These are phyloP conservation scores for Glebionis coronaria DNA, from an alignment of 129 eudicot genomes.

Conservation along the genomic window DNA sequence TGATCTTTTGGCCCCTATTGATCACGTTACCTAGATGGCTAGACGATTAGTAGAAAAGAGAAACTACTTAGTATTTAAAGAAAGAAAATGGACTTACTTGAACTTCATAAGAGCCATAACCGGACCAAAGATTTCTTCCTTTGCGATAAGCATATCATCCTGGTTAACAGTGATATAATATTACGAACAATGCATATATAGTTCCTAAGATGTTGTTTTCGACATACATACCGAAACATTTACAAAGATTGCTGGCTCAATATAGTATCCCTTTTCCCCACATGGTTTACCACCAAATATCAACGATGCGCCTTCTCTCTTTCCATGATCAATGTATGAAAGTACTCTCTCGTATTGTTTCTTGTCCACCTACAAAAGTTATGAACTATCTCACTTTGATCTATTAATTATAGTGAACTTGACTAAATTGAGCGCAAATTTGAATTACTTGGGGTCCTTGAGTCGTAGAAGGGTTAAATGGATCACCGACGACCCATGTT, in stretches of 20 bases:
- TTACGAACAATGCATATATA: not conserved
- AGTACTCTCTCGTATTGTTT: conserved; percentile 58
- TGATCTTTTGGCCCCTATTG: not conserved
- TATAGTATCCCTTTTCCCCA: conserved; percentile 54
- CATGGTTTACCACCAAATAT: conserved; percentile 60
- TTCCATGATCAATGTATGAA: conserved; percentile 66
- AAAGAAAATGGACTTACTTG: conserved; percentile 47
- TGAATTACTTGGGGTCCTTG: conserved; percentile 81
- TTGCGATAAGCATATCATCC: conserved; percentile 81
- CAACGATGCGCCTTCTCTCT: conserved; percentile 79
- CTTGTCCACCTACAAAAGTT: conserved; percentile 48
- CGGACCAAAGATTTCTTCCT: conserved; percentile 87
- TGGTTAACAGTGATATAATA: conserved; percentile 18
- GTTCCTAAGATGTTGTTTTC: not conserved
- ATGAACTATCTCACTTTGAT: not conserved
- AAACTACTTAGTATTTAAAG: not conserved
- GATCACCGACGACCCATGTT: conserved; percentile 78
- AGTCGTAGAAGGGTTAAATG: conserved; percentile 64
- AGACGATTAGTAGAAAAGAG: too few species aligned
- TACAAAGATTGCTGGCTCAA: conserved; percentile 75
- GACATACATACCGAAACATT: conserved; percentile 51
- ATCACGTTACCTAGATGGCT: too few species aligned
- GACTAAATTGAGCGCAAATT: not conserved
- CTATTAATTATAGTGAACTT: not conserved
- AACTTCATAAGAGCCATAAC: conserved; percentile 75